Evolutionary conservation across 768 basidiomycete species (phyloP).

Genomic region (Podaxis sp.): DNA sequence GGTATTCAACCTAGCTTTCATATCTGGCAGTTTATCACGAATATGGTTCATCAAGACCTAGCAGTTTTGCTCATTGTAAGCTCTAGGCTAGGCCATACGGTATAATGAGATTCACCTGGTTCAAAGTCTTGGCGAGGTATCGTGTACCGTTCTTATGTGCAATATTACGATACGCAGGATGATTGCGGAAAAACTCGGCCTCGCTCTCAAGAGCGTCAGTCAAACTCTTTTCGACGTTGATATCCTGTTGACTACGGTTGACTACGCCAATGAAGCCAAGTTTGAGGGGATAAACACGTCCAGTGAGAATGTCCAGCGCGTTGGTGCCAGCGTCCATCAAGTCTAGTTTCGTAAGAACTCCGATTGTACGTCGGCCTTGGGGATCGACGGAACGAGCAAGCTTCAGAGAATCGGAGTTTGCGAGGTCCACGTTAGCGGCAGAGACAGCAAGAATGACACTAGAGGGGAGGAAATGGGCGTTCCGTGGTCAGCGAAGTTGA

Average conservation of each 20-base stretch:
- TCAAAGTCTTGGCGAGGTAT: constrained; percentile 88
- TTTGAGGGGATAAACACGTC: constrained; percentile 96
- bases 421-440: constrained; percentile 96
- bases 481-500: neutral
- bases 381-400: constrained; percentile 94
- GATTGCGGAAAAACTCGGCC: constrained; percentile 85
- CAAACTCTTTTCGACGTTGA: constrained; percentile 85
- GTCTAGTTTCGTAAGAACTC: constrained; percentile 95
- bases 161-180: constrained; percentile 91
- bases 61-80: neutral
- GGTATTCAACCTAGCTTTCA: constrained; percentile 98
- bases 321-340: constrained; percentile 99
- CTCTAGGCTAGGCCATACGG: neutral
- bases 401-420: constrained; percentile 97
- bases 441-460: constrained; percentile 98
- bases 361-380: constrained; percentile 93
- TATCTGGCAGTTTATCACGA: constrained; percentile 96
- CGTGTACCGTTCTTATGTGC: constrained; percentile 98
- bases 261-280: constrained; percentile 98
- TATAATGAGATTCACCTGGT: constrained; percentile 57
- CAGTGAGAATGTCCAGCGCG: constrained; percentile 92
- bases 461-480: neutral
- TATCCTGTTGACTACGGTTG: constrained; percentile 96
- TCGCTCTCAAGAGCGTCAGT: constrained; percentile 79
- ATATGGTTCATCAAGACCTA: constrained; percentile 96